Conservation (phyloP, 2,329 filamentous ascomycete species). For the Xylaria polymorpha region DNA sequence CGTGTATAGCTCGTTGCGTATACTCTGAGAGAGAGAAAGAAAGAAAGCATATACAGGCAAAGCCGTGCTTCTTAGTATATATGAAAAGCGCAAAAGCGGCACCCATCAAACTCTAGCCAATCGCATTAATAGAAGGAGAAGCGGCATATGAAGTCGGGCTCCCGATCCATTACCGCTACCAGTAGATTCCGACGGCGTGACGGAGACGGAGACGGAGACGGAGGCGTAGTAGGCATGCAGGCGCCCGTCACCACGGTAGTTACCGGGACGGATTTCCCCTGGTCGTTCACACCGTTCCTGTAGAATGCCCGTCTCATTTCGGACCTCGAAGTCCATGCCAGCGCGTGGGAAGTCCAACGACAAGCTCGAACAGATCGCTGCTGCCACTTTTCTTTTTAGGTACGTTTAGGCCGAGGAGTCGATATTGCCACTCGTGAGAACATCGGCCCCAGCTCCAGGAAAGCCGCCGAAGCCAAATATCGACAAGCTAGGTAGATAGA, state of each 20-base stretch:
- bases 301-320: slow-evolving; percentile 3
- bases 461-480: neutral
- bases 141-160: neutral
- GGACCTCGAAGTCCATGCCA: neutral
- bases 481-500: neutral
- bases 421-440: neutral
- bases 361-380: neutral
- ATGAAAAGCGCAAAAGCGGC: neutral
- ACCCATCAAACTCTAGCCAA: neutral
- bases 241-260: neutral
- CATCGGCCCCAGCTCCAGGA: neutral
- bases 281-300: neutral
- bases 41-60: neutral
- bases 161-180: neutral
- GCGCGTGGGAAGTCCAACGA: neutral
- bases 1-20: neutral
- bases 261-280: neutral
- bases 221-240: neutral
- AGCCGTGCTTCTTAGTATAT: neutral
- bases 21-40: neutral
- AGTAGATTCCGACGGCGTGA: neutral
- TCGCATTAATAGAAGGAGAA: neutral
- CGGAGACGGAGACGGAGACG: neutral
- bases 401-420: neutral
- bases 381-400: neutral